Conservation (phyloP, 192 early-diverging fungal genomes). For the Gryganskiella cystojenkinii region DNA sequence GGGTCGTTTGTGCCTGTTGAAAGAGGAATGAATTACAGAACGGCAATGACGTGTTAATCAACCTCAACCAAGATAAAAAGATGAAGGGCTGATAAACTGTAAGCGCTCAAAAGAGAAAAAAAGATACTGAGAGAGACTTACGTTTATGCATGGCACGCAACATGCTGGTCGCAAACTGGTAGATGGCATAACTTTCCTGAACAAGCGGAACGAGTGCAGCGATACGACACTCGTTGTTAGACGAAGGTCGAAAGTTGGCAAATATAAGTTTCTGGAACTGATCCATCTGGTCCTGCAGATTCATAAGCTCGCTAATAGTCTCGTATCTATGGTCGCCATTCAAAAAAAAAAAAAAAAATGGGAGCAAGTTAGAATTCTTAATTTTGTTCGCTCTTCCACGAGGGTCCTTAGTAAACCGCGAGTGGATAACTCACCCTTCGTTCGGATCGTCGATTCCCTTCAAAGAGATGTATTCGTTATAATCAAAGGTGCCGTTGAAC, state of each 20-base stretch:
- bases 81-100: too few species aligned
- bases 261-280: slow-evolving; percentile 90
- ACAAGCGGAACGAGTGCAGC: slow-evolving; percentile 93
- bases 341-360: background rate
- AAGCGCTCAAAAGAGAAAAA: background rate
- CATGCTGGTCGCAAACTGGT: slow-evolving; percentile 95
- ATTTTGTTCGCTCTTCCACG: background rate
- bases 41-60: too few species aligned
- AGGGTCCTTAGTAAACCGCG: too few species aligned
- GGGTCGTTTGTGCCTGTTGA: slow-evolving; percentile 68
- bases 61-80: too few species aligned
- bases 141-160: slow-evolving; percentile 92
- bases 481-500: slow-evolving; percentile 94
- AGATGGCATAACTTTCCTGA: slow-evolving; percentile 93
- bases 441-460: slow-evolving; percentile 97
- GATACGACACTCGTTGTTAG: slow-evolving; percentile 94
- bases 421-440: slow-evolving; percentile 74
- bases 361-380: background rate
- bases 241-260: slow-evolving; percentile 75
- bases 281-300: slow-evolving; percentile 89
- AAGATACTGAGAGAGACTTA: slow-evolving; percentile 38
- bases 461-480: slow-evolving; percentile 93
- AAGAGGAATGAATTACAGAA: background rate
- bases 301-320: slow-evolving; percentile 93
- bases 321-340: slow-evolving; percentile 71